Percentiles rank a stretch among this genome's conserved stretches.
These are phyloP conservation scores for Alloascoidea africana DNA, from an alignment of 805 yeast species.

Conservation along the genomic window DNA sequence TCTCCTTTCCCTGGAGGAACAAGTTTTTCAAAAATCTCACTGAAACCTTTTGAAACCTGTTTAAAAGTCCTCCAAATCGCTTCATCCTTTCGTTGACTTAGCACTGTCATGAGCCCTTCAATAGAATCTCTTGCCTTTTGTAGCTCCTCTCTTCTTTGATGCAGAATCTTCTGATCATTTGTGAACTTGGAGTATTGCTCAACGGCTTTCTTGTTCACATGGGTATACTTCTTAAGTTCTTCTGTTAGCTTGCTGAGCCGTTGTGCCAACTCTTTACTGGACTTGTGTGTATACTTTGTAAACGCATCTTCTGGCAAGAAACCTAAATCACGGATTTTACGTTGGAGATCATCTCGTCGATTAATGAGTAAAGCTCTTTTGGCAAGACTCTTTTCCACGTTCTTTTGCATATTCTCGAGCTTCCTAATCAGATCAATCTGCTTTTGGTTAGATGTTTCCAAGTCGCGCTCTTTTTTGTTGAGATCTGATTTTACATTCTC, in stretches of 20 bases:
- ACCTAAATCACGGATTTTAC: conserved; percentile 71
- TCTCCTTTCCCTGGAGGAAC: conserved; percentile 78
- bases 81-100: conserved; percentile 66
- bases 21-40: conserved; percentile 58
- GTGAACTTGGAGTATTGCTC: conserved; percentile 70
- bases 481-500: conserved; percentile 10
- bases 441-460: conserved; percentile 37
- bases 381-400: conserved; percentile 48
- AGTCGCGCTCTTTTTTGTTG: conserved; percentile 20
- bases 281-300: conserved; percentile 25
- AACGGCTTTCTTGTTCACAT: conserved; percentile 78
- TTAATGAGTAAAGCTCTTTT: conserved; percentile 41
- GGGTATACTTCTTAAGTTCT: conserved; percentile 46
- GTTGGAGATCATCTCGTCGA: conserved; percentile 59
- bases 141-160: conserved; percentile 50
- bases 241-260: conserved; percentile 39
- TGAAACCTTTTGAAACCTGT: conserved; percentile 60
- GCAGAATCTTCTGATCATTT: conserved; percentile 54
- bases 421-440: conserved; percentile 38
- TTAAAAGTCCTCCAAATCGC: conserved; percentile 71
- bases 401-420: conserved; percentile 45
- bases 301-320: conserved; percentile 80
- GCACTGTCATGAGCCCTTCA: conserved; percentile 47
- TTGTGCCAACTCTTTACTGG: conserved; percentile 37
- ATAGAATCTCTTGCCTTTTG: conserved; percentile 59